Percentiles rank a stretch among this genome's conserved stretches.
Conservation (phyloP, 768 basidiomycete species). For the Boletus coccyginus region DNA sequence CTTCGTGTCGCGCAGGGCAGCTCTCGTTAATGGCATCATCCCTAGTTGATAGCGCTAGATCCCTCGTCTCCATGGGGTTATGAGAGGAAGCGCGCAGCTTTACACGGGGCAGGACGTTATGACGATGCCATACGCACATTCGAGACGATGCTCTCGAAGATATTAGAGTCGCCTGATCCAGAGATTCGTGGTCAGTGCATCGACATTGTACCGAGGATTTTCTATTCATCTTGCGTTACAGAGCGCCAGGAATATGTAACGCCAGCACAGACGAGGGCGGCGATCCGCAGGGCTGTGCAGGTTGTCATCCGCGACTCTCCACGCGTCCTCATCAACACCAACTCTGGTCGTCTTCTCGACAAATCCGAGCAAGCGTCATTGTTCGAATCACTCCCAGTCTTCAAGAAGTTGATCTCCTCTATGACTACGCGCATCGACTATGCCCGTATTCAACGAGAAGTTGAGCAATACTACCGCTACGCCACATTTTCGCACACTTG, state of each 20-base stretch:
- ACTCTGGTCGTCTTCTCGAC: conserved; percentile 2
- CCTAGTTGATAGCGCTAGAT: too few species aligned
- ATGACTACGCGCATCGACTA: conserved; percentile 1
- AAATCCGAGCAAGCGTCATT: not conserved
- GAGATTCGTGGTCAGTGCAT: not conserved
- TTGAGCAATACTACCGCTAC: not conserved
- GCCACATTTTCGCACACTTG: not conserved
- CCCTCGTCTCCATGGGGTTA: too few species aligned
- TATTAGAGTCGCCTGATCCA: too few species aligned
- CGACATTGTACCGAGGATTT: too few species aligned
- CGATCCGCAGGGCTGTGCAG: not conserved
- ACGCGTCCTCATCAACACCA: conserved; percentile 4
- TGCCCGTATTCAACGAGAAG: not conserved
- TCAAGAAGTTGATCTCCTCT: conserved; percentile 8
- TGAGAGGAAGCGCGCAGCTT: too few species aligned
- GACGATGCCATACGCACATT: too few species aligned
- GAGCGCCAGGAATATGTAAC: not conserved
- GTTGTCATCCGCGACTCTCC: conserved; percentile 1
- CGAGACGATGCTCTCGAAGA: too few species aligned
- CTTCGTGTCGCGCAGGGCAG: too few species aligned
- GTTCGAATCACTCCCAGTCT: conserved; percentile 2
- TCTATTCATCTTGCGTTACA: not conserved
- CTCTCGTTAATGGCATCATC: too few species aligned
- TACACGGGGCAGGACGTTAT: too few species aligned
- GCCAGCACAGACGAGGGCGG: not conserved